A percentile compares a stretch with the other conserved stretches of the same genome.
phyloP scores from a whole-genome alignment of 768 basidiomycete genomes.

The Jaapia argillacea region DNA sequence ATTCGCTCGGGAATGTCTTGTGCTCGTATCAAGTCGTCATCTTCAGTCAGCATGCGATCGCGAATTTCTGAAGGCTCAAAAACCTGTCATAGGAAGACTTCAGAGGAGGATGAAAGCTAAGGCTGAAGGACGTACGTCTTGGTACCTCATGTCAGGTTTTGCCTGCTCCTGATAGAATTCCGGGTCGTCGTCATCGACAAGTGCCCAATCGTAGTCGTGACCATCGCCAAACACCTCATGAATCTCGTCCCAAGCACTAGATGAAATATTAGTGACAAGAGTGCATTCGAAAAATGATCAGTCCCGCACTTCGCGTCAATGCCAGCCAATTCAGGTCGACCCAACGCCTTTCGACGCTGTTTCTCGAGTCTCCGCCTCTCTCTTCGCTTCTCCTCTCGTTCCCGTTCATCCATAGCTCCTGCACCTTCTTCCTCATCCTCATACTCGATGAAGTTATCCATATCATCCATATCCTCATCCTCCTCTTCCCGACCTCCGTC shows the following conservation, averaged over 20 bases:
- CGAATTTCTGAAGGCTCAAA: slow-evolving; percentile 97
- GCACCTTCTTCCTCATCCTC: slow-evolving; percentile 52
- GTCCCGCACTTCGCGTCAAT: slow-evolving; percentile 83
- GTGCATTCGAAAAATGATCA: slow-evolving; percentile 9
- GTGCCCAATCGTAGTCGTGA: slow-evolving; percentile 91
- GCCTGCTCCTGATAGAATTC: slow-evolving; percentile 35
- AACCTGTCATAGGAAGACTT: slow-evolving; percentile 42
- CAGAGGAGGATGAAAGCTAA: slow-evolving; percentile 5
- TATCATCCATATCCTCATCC: slow-evolving; percentile 66
- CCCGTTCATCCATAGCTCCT: slow-evolving; percentile 60
- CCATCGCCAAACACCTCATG: slow-evolving; percentile 96
- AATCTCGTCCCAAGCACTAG: slow-evolving; percentile 90
- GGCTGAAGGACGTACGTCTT: slow-evolving; percentile 48
- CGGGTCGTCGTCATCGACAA: slow-evolving; percentile 67
- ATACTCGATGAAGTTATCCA: slow-evolving; percentile 72
- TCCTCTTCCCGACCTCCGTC: slow-evolving; percentile 52
- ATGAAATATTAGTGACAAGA: slow-evolving; percentile 9
- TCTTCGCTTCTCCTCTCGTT: slow-evolving; percentile 63
- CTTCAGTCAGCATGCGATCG: slow-evolving; percentile 80
- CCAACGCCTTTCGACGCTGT: slow-evolving; percentile 56
- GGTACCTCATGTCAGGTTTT: slow-evolving; percentile 76
- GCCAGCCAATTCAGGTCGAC: slow-evolving; percentile 62
- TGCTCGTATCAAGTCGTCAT: slow-evolving; percentile 85
- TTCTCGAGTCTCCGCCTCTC: slow-evolving; percentile 58
- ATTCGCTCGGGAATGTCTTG: slow-evolving; percentile 93